Base-by-base conservation (phyloP, 768 basidiomycete genomes). In the Kondoa malvinella region DNA sequence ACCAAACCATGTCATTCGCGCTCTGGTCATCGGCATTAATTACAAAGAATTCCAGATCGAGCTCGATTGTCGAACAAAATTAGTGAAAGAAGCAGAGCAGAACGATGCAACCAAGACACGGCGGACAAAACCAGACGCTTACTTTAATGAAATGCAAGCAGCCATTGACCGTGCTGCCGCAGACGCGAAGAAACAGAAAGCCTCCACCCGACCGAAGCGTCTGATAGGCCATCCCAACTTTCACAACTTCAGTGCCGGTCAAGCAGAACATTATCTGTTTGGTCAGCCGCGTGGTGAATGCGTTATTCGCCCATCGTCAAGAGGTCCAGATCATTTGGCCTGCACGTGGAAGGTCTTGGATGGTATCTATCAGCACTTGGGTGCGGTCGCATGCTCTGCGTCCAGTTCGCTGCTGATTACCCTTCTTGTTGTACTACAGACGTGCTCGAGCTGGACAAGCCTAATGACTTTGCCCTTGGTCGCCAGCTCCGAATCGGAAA, bases 261-360 rank as follows among this genome's bases (percentile, higher is more conserved):
- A 95, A 72, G 92, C 95, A 1, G 95, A 97, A 78, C 82, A 85
- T 34, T 88, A 87, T 75, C 80, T 99, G 69, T 87, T 89, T 72
- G 86, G 86, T 72, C 88, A 90, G 76, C 90, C 92, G 73, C 84
- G 89, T 25, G 95, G 95, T 12, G 95, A 97, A 76, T 92, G 94
- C 56, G 88, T 97, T 56, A 91, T 99, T 71, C 81, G 95, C 58
- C 95, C 95, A 0, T 94, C 92, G 21, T 96, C 94, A 2, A 92
- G 92, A 77, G 94, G 94, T 16, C 79, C 82, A 40, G 84, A 95
- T 73, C 95, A 97, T 78, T 81, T 99, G 40, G 94, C 94, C 57
- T 87, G 99, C 12, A 99, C 95, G 0, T 99, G 95, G 95, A 99
- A 97, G 78, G 92, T 99, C 1, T 94, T 92, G 71, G 87, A 95